Base-by-base conservation (phyloP, 345 rosid species). In the Dipteronia sinensis region DNA sequence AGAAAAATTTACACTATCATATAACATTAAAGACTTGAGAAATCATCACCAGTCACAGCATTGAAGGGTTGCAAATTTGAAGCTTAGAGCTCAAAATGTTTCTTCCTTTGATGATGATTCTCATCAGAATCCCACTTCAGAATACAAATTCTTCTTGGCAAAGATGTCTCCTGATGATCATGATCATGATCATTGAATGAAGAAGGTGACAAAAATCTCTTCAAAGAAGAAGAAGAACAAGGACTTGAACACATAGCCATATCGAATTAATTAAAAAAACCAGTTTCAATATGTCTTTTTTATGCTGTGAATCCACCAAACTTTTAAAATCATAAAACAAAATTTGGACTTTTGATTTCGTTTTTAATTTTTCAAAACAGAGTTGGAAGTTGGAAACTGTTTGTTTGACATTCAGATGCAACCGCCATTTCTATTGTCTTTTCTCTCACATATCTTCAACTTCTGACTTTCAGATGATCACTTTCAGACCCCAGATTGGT, bases 11-110 rank as follows among this genome's bases (percentile, higher is more conserved):
- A 42, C 2, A 34, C 1, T 34, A 34, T 34, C 38, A 4, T 34
- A 4, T 34, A 34, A 42, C 1, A 49, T 13, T 3, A 13, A 15
- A 49, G 58, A 46, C 3, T 53, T 31, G 64, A 53, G 46, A 55
- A 79, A 80, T 55, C 22, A 84, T 84, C 84, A 16, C 81, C 72
- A 23, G 84, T 70, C 27, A 71, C 47, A 2, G 80, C 80, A 9
- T 31, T 20, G 5, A 46, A 42, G 12, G 76, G 70, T 12, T 78
- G 77, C 75, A 56, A 70, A 20, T 58, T 76, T 38, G 87, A 79
- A 20, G 82, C 80, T 76, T 73, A 78, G 75, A 81, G 59, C 75
- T 47, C 65, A 67, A 77, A 75, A 47, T 46, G 56, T 2, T 42
- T 34, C 72, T 53, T 72, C 13, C 56, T 74, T 47, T 22, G 75